Base-by-base conservation (phyloP, 768 basidiomycete species). In the Gymnopilus junonius region DNA sequence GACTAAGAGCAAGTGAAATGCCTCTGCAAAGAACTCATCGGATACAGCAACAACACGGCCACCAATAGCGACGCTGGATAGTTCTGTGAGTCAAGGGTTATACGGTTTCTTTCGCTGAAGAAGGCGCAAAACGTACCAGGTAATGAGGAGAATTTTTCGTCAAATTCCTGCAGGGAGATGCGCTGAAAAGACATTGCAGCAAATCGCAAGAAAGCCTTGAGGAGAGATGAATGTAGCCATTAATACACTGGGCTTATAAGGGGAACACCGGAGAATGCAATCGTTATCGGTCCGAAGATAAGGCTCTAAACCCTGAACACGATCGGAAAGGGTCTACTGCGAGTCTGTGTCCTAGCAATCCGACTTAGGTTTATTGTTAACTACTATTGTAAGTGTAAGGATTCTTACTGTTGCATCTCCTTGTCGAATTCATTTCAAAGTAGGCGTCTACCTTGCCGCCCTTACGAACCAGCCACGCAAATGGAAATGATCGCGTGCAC, bases 21-120 rank as follows among this genome's bases (percentile, higher is more conserved):
- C 95, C 68, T 90, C 86, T 10, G 94, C 95, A 71, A 99, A 99
- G 82, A 99, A 99, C 66, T 99, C 95, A 75, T 99, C 97, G 2
- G 95, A 97, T 48, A 92, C 88, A 2, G 84, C 81, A 32, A 90
- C 71, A 67, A 98, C 79, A 61, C 82, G 75, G 2, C 89, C 95
- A 17, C 94, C 97, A 12, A 98, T 79, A 0, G 89, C 88, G 17
- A 88, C 89, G 64, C 92, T 93, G 31, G 96, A 97, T 11, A 99
- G 83, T 76, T 99, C 97, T 97, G 67, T 25, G 55, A 37, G 32
- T 55, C 25, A 40, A 53, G 15, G 17, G 46, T 42, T 54, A 61
- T 8, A 51, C 8, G 48, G n/a, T 12, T 15, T 14, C 23, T 27
- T n/a, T 39, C 29, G 25, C 31, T 43, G 27, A 61, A 45, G n/a